Evolutionary conservation across 176 grass and related monocot genomes (phyloP).

Genomic region (Urochloa ruziziensis): DNA sequence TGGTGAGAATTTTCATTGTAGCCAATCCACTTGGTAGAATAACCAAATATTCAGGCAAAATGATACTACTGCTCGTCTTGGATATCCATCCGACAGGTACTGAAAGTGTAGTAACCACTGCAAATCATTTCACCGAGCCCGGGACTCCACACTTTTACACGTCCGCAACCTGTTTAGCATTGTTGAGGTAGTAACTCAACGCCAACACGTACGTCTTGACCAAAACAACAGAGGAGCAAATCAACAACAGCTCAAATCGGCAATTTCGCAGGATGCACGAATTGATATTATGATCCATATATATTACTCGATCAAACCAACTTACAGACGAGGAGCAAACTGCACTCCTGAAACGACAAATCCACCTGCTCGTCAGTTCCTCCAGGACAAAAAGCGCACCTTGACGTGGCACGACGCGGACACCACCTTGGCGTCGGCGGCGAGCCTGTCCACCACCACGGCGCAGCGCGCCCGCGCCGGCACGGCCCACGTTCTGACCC

Average conservation of each 20-base stretch:
- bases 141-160: no score
- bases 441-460: slow-evolving; percentile 48
- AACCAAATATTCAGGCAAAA: no score
- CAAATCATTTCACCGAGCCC: not conserved
- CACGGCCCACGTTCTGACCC: slow-evolving; percentile 55
- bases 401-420: slow-evolving; percentile 51
- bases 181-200: not conserved
- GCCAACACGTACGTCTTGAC: no score
- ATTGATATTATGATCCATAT: not conserved
- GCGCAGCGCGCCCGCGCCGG: slow-evolving; percentile 50
- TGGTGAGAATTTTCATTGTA: no score
- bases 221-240: not conserved
- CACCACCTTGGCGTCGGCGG: slow-evolving; percentile 45
- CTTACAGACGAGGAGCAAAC: not conserved
- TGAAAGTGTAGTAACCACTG: not conserved
- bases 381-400: slow-evolving; percentile 16
- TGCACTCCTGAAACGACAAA: not conserved
- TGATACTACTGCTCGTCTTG: no score
- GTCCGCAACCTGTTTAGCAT: not conserved
- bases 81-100: no score
- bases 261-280: not conserved
- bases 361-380: slow-evolving; percentile 13
- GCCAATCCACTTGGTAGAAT: no score
- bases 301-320: slow-evolving; percentile 23
- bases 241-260: not conserved